Evolutionary conservation across 2,329 filamentous ascomycete species (phyloP).

Genomic region (Hypoxylon sp.): DNA sequence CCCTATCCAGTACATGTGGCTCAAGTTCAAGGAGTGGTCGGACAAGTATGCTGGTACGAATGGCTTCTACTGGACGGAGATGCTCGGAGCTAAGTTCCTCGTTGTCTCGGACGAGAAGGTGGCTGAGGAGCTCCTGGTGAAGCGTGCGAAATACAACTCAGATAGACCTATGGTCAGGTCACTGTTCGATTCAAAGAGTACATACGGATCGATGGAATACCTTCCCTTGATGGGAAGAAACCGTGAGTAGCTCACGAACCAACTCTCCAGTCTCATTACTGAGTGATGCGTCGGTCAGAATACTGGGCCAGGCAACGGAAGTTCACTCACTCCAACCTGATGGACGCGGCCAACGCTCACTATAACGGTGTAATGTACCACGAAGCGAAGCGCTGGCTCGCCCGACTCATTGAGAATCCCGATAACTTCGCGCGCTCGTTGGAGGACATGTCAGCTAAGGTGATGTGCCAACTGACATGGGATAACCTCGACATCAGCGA

Average conservation of each 20-base stretch:
- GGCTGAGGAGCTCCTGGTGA: slow-evolving; percentile 67
- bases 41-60: slow-evolving; percentile 52
- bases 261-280: not conserved
- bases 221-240: slow-evolving; percentile 70
- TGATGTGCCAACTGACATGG: slow-evolving; percentile 69
- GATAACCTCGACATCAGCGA: slow-evolving; percentile 65
- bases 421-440: slow-evolving; percentile 66
- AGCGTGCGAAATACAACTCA: slow-evolving; percentile 66
- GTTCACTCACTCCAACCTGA: slow-evolving; percentile 67
- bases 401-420: slow-evolving; percentile 63
- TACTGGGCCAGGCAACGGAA: slow-evolving; percentile 70
- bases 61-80: slow-evolving; percentile 56
- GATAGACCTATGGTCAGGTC: slow-evolving; percentile 65
- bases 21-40: slow-evolving; percentile 65
- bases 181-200: slow-evolving; percentile 69
- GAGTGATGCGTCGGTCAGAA: slow-evolving; percentile 53
- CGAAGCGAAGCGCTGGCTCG: slow-evolving; percentile 69
- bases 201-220: slow-evolving; percentile 69
- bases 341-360: slow-evolving; percentile 54
- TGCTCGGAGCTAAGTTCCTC: slow-evolving; percentile 57
- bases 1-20: slow-evolving; percentile 66
- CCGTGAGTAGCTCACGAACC: slow-evolving; percentile 56
- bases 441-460: slow-evolving; percentile 71
- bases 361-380: slow-evolving; percentile 63
- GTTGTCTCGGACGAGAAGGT: slow-evolving; percentile 67